phyloP scores from a whole-genome alignment of 2,329 filamentous ascomycete genomes.

The Microdochium bolleyi region DNA sequence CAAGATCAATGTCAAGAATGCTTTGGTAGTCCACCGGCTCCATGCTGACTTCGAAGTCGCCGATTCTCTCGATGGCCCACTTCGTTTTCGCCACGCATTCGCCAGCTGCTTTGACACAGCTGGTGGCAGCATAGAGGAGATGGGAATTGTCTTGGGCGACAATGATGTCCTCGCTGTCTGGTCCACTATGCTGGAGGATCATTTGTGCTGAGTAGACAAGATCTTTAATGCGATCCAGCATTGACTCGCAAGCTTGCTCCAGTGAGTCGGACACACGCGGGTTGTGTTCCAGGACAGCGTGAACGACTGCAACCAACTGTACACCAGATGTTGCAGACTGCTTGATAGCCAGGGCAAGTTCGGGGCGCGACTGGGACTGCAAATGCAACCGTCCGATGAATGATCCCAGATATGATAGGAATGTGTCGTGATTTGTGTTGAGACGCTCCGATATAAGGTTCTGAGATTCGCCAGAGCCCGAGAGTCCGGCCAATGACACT shows the following conservation, averaged over 20 bases:
- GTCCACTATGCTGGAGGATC: conserved; percentile 61
- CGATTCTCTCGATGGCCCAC: conserved; percentile 76
- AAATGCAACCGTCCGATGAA: conserved; percentile 87
- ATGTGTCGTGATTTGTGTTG: conserved; percentile 73
- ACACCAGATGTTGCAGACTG: conserved; percentile 78
- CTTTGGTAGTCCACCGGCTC: conserved; percentile 52
- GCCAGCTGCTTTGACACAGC: conserved; percentile 81
- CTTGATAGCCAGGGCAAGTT: conserved; percentile 74
- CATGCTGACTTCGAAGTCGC: conserved; percentile 69
- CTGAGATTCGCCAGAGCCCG: conserved; percentile 52
- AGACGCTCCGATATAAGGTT: conserved; percentile 80
- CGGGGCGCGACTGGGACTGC: conserved; percentile 82
- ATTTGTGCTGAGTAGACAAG: conserved; percentile 76
- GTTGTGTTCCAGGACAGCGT: conserved; percentile 75
- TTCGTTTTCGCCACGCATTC: conserved; percentile 87
- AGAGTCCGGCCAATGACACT: conserved; percentile 65
- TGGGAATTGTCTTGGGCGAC: conserved; percentile 71
- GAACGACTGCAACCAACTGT: conserved; percentile 70
- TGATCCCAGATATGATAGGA: conserved; percentile 83
- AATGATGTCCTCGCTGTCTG: conserved; percentile 69
- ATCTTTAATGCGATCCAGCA: conserved; percentile 74
- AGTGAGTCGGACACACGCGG: conserved; percentile 58
- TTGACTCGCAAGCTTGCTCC: conserved; percentile 59
- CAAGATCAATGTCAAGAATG: conserved; percentile 45
- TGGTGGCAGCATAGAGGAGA: conserved; percentile 71